phyloP scores from a whole-genome alignment of 2,329 filamentous ascomycete species.

The Scytalidium sp. region DNA sequence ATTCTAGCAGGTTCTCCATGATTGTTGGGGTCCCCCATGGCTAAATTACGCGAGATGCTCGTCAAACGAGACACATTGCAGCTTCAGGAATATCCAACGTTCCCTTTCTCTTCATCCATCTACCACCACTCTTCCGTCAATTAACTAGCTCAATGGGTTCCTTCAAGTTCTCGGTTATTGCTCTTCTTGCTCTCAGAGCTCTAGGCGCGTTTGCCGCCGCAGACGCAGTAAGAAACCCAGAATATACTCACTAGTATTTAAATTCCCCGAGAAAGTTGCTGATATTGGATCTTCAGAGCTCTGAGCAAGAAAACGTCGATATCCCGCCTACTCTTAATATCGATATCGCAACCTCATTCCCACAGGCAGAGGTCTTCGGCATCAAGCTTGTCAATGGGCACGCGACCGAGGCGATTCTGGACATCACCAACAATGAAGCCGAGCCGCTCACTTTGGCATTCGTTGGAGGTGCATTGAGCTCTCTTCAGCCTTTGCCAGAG shows the following conservation, averaged over 20 bases:
- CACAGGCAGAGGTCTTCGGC: constrained; percentile 74
- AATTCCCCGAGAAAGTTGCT: constrained; percentile 9
- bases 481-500: constrained; percentile 49
- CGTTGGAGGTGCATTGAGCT: constrained; percentile 70
- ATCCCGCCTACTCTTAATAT: constrained; percentile 40
- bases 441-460: constrained; percentile 72
- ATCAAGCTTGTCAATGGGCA: constrained; percentile 94
- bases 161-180: constrained; percentile 69
- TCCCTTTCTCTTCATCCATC: not conserved
- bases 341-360: constrained; percentile 62
- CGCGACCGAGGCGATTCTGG: constrained; percentile 77
- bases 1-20: not conserved
- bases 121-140: not conserved
- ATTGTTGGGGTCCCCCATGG: not conserved
- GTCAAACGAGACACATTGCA: not conserved
- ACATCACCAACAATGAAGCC: constrained; percentile 81
- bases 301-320: constrained; percentile 20
- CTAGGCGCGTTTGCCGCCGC: constrained; percentile 61
- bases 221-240: constrained; percentile 44
- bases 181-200: constrained; percentile 67
- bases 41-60: not conserved
- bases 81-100: not conserved
- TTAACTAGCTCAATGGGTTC: constrained; percentile 60
- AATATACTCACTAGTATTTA: constrained; percentile 8
- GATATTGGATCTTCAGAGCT: constrained; percentile 2